A percentile compares a stretch with the other conserved stretches of the same genome.
phyloP scores from a whole-genome alignment of 2,329 filamentous ascomycete genomes.

The Claviceps humidiphila region DNA sequence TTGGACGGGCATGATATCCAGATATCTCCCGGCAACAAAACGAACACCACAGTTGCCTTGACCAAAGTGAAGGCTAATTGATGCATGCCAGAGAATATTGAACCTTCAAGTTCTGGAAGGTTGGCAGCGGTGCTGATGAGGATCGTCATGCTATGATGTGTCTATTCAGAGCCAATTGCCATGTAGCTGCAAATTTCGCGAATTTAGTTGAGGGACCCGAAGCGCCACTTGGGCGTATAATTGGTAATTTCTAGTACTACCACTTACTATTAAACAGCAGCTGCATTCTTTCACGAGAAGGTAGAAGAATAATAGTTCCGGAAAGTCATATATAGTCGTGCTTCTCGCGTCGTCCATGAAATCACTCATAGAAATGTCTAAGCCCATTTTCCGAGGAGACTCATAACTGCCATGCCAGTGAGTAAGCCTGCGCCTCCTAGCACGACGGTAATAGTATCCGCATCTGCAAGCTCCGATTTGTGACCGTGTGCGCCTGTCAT shows the following conservation, averaged over 20 bases:
- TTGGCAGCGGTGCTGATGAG: neutral
- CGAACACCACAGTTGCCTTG: conserved; percentile 11
- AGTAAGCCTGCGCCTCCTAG: conserved; percentile 42
- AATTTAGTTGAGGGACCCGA: neutral
- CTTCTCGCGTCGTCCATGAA: neutral
- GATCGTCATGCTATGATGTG: neutral
- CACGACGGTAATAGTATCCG: conserved; percentile 32
- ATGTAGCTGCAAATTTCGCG: neutral
- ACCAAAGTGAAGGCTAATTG: neutral
- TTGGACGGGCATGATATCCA: conserved; percentile 17
- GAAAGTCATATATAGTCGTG: neutral
- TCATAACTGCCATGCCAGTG: conserved; percentile 54
- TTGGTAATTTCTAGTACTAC: neutral
- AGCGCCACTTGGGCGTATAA: neutral
- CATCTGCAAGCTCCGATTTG: conserved; percentile 37
- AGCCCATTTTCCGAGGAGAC: conserved; percentile 63
- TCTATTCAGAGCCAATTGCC: neutral
- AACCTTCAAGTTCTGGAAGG: neutral
- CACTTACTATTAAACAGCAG: neutral
- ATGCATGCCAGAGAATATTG: neutral
- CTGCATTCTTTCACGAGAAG: neutral
- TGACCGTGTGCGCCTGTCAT: conserved; percentile 31
- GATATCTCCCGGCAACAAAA: conserved; percentile 19
- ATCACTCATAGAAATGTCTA: conserved; percentile 17
- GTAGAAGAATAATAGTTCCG: neutral